A percentile compares a stretch with the other conserved stretches of the same genome.
These are phyloP conservation scores for Rubus idaeus DNA, from an alignment of 306 rosid genomes.

Conservation along the genomic window DNA sequence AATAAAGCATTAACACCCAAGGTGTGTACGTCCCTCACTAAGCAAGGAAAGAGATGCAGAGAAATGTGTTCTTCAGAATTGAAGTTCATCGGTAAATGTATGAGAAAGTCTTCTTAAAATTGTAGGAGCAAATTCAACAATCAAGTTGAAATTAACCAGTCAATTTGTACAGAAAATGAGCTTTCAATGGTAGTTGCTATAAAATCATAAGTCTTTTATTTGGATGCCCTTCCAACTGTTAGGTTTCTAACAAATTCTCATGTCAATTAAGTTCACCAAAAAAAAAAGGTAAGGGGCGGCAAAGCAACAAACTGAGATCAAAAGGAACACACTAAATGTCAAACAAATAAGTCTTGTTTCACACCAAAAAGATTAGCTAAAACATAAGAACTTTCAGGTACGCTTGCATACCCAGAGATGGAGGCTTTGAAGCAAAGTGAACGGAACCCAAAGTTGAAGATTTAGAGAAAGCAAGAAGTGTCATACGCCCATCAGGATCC, in stretches of 20 bases:
- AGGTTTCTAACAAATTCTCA: not conserved
- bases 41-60: not conserved
- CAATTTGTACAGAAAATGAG: not conserved
- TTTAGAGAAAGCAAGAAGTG: conserved; percentile 80
- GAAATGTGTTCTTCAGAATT: not conserved
- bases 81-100: not conserved
- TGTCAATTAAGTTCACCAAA: not conserved
- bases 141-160: not conserved
- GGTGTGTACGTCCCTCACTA: not conserved
- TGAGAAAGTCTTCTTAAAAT: not conserved
- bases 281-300: not conserved
- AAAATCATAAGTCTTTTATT: not conserved
- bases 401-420: conserved; percentile 63
- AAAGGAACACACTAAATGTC: not conserved
- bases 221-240: not conserved
- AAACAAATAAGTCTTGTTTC: not conserved
- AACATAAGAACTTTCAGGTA: conserved; percentile 24
- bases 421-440: conserved; percentile 98
- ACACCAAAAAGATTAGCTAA: not conserved
- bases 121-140: not conserved
- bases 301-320: not conserved
- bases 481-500: conserved; percentile 97
- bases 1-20: not conserved
- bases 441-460: conserved; percentile 87
- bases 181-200: not conserved